Evolutionary conservation across 2,329 filamentous ascomycete genomes (phyloP).

Genomic region (Thielaviopsis musarum): DNA sequence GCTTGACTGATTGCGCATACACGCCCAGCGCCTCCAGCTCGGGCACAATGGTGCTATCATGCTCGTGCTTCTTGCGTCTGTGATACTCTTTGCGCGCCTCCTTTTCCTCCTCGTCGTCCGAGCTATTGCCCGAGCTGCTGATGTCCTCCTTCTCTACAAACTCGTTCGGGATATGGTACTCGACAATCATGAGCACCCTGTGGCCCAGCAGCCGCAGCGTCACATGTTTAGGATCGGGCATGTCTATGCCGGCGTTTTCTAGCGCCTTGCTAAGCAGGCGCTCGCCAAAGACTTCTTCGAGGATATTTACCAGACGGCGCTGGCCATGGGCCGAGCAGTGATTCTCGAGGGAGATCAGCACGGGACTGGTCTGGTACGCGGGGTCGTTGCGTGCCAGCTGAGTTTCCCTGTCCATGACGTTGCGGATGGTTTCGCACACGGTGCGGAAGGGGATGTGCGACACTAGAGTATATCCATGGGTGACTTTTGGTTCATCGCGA

Average conservation of each 20-base stretch:
- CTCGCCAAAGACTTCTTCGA: slow-evolving; percentile 45
- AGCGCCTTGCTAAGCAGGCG: slow-evolving; percentile 41
- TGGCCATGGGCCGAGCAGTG: slow-evolving; percentile 46
- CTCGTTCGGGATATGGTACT: slow-evolving; percentile 44
- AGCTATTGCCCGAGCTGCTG: slow-evolving; percentile 22
- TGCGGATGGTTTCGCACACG: slow-evolving; percentile 48
- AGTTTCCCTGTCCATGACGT: slow-evolving; percentile 42
- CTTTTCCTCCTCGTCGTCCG: slow-evolving; percentile 27
- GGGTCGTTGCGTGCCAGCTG: slow-evolving; percentile 21
- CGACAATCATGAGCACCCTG: slow-evolving; percentile 50
- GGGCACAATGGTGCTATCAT: slow-evolving; percentile 37
- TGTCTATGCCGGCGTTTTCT: slow-evolving; percentile 36
- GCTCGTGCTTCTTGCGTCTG: slow-evolving; percentile 31
- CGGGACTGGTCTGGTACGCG: slow-evolving; percentile 32
- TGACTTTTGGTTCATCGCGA: slow-evolving; percentile 49
- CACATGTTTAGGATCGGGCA: slow-evolving; percentile 39
- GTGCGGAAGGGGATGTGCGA: slow-evolving; percentile 46
- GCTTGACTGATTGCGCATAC: slow-evolving; percentile 55
- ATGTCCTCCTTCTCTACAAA: slow-evolving; percentile 21
- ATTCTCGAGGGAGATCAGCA: slow-evolving; percentile 51
- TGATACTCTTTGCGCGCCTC: slow-evolving; percentile 35
- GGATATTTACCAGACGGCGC: slow-evolving; percentile 43
- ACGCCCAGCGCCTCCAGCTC: slow-evolving; percentile 49
- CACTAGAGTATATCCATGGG: slow-evolving; percentile 52
- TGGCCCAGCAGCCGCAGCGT: slow-evolving; percentile 40